These are phyloP conservation scores for Rubroboletus satanas DNA, from an alignment of 768 basidiomycete species.

Conservation along the genomic window DNA sequence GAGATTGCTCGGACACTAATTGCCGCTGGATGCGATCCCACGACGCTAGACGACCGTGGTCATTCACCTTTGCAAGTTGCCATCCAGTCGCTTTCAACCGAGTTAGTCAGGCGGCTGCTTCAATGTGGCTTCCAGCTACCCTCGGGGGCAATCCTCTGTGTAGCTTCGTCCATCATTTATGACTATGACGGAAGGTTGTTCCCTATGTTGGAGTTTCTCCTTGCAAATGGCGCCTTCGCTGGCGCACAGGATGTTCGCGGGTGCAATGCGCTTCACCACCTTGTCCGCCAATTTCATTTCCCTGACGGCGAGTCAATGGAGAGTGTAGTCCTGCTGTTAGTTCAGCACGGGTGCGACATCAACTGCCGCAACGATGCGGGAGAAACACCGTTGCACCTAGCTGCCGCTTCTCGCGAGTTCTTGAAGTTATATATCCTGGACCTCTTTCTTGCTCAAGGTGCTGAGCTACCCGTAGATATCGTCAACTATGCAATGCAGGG, in stretches of 20 bases:
- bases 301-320: not conserved
- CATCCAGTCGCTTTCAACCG: not conserved
- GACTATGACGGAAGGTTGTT: too few relatives aligned
- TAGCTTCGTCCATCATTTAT: not conserved
- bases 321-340: not conserved
- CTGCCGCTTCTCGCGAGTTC: not conserved
- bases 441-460: not conserved
- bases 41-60: not conserved
- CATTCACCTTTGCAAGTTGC: not conserved
- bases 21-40: not conserved
- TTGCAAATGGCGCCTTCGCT: not conserved
- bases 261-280: not conserved
- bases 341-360: not conserved
- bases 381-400: not conserved
- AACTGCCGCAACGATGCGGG: not conserved
- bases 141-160: not conserved
- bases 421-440: not conserved
- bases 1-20: not conserved
- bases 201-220: not conserved
- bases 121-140: not conserved
- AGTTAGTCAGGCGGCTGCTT: not conserved
- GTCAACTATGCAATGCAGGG: not conserved
- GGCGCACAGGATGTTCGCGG: not conserved
- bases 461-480: not conserved
- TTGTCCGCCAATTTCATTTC: fast-evolving